A percentile compares a stretch with the other conserved stretches of the same genome.
phyloP scores from a whole-genome alignment of 73 alveolate genomes.

The Tetrahymena thermophila region DNA sequence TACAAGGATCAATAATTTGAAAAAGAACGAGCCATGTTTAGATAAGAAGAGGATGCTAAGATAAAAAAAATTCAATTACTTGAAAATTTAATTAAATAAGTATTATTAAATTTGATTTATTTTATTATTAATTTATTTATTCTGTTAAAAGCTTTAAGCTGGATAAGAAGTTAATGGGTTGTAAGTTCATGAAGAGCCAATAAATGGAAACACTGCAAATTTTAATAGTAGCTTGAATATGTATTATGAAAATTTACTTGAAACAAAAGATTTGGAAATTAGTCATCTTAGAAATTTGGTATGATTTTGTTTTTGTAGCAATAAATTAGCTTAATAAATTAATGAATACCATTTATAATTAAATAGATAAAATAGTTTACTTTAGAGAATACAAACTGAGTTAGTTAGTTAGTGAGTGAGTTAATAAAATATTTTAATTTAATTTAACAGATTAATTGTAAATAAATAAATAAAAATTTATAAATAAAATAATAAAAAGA shows the following conservation, averaged over 20 bases:
- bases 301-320: not conserved
- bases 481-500: too few species aligned
- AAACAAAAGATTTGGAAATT: not conserved
- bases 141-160: not conserved
- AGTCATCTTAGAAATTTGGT: not conserved
- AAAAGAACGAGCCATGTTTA: not conserved
- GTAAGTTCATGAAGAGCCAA: not conserved
- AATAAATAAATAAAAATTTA: not conserved
- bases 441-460: not conserved
- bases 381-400: not conserved
- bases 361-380: not conserved
- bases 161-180: not conserved
- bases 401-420: not conserved
- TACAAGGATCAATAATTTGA: not conserved
- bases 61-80: not conserved
- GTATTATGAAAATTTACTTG: not conserved
- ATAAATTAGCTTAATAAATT: not conserved
- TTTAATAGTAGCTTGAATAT: not conserved
- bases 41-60: not conserved
- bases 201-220: not conserved
- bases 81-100: not conserved
- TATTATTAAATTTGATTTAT: not conserved
- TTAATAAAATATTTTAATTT: not conserved
- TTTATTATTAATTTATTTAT: not conserved
- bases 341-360: not conserved